Evolutionary conservation across 2,329 filamentous ascomycete genomes (phyloP), one percentile per base, ranked within the genome.

Genomic region (Stemphylium beticola): DNA sequence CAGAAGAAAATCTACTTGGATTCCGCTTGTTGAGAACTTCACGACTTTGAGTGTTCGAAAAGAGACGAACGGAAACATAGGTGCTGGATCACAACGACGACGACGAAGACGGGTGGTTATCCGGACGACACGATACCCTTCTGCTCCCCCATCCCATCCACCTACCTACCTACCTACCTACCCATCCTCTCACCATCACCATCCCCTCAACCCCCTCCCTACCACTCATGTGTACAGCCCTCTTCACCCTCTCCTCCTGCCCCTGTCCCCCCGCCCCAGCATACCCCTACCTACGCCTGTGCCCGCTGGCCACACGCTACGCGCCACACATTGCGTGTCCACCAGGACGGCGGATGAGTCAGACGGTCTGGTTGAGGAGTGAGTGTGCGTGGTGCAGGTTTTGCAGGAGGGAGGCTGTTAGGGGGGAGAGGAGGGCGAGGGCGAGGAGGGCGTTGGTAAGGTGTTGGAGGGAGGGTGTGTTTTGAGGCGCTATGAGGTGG

Each of bases 321-420:
- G 18, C 39, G 2, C 55, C 61, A 0, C 9, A 49, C 1, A 31
- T 47, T 31, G 67, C 59, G 9, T 71, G 68, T 52, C 57, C 51
- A 1, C 55, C 48, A 2, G 64, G 68, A 2, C 18, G 37, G 10
- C 58, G 68, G 15, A 33, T 46, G 22, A 49, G 50, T 14, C 50
- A 55, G 22, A 54, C 42, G n/a, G 9, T 58, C 11, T 33, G 22
- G 22, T 43, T n/a, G 4, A 22, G 24, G 7, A 42, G 49, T 18
- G 32, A 45, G 18, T 73, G 68, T 55, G 24, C 26, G 17, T 66
- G 66, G 65, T 72, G 70, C 49, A 38, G 39, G 64, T 40, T 54
- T 47, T 49, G 17, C 46, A 42, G 49, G 48, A 41, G 53, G 40
- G 37, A 33, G 17, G 34, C 14, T n/a, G 52, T 50, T 39, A 53